These are phyloP conservation scores for Chalaropsis ovoidea DNA, from an alignment of 2,329 filamentous ascomycete genomes.

Conservation along the genomic window DNA sequence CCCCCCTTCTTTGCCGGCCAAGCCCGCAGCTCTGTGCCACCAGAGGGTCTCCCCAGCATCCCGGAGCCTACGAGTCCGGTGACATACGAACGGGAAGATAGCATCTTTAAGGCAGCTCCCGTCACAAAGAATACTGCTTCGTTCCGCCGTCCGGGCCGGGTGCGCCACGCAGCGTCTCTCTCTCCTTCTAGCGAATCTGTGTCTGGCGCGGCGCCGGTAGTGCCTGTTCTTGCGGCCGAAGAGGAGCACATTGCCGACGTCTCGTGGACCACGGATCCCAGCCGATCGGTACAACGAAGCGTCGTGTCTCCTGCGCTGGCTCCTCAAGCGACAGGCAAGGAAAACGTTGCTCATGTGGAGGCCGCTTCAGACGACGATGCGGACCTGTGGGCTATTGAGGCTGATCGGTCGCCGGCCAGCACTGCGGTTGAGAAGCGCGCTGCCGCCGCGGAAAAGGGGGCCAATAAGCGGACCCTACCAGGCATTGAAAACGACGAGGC, in stretches of 20 bases:
- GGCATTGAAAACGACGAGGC: not conserved
- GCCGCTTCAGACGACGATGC: conserved; percentile 27
- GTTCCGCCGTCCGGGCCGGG: conserved; percentile 22
- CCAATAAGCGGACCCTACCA: conserved; percentile 22
- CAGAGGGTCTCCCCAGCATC: conserved; percentile 13
- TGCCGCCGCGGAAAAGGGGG: conserved; percentile 27
- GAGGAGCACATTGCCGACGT: conserved; percentile 24
- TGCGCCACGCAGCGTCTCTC: conserved; percentile 21
- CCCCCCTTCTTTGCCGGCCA: conserved; percentile 10
- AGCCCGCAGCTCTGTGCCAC: not conserved
- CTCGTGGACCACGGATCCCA: conserved; percentile 25
- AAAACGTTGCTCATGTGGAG: conserved; percentile 9
- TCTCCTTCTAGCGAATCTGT: conserved; percentile 20
- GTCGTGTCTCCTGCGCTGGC: not conserved
- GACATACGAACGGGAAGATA: conserved; percentile 18
- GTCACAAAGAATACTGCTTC: conserved; percentile 7
- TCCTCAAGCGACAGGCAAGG: not conserved
- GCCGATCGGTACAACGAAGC: conserved; percentile 16
- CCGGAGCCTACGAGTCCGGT: conserved; percentile 19
- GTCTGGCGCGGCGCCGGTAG: conserved; percentile 2
- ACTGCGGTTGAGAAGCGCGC: conserved; percentile 24
- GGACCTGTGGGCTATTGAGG: conserved; percentile 51
- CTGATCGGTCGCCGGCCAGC: conserved; percentile 39
- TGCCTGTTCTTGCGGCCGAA: conserved; percentile 21
- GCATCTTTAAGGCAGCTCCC: conserved; percentile 16